phyloP scores from a whole-genome alignment of 805 yeast genomes.

The Debaryomyces maramus region DNA sequence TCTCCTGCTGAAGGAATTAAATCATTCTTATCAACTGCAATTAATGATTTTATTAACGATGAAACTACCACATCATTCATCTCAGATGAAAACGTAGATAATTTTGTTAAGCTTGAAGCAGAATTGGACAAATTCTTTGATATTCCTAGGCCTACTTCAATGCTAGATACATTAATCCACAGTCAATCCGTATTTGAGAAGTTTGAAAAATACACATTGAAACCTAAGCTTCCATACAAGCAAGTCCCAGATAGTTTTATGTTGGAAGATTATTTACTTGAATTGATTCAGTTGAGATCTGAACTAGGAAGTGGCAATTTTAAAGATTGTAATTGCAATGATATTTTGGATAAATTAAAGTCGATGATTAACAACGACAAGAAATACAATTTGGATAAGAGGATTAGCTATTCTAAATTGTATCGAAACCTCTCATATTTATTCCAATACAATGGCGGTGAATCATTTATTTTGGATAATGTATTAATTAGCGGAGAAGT shows the following conservation, averaged over 20 bases:
- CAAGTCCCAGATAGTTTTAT: slow-evolving; percentile 35
- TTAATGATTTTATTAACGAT: slow-evolving; percentile 2
- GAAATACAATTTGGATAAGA: slow-evolving; percentile 16
- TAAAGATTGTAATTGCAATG: slow-evolving; percentile 8
- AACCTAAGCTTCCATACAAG: slow-evolving; percentile 18
- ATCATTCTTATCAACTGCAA: neutral
- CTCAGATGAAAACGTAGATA: slow-evolving; percentile 14
- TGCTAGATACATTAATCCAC: slow-evolving; percentile 7
- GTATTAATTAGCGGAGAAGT: slow-evolving; percentile 27
- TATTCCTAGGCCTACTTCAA: slow-evolving; percentile 2
- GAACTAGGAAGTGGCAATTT: slow-evolving; percentile 20
- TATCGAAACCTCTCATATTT: slow-evolving; percentile 29
- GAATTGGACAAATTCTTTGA: neutral
- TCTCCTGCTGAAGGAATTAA: neutral
- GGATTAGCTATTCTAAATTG: slow-evolving; percentile 26
- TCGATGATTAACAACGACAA: slow-evolving; percentile 15
- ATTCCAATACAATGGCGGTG: slow-evolving; percentile 33
- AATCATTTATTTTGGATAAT: slow-evolving; percentile 37
- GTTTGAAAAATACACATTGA: slow-evolving; percentile 13
- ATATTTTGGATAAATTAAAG: slow-evolving; percentile 16
- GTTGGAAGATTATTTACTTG: slow-evolving; percentile 34
- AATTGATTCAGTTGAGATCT: slow-evolving; percentile 24
- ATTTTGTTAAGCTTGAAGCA: slow-evolving; percentile 19
- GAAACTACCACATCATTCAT: slow-evolving; percentile 2
- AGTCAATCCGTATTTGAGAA: slow-evolving; percentile 5